Evolutionary conservation across 1,139 yeast genomes (phyloP).

Genomic region (Yamadazyma trypodendri): DNA sequence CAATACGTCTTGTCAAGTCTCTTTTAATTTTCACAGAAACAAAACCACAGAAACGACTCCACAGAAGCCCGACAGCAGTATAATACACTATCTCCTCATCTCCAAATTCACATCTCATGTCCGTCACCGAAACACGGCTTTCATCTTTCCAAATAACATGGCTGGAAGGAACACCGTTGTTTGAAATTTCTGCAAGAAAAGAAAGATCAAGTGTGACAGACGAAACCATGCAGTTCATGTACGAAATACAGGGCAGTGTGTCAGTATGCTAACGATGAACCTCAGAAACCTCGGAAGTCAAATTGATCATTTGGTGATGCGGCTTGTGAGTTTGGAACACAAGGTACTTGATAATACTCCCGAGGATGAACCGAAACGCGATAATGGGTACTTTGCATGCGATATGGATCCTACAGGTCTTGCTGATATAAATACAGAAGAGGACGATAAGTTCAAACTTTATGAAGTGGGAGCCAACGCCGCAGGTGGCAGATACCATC

Average conservation of each 20-base stretch:
- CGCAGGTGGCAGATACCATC: background rate
- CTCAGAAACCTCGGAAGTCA: slow-evolving; percentile 5
- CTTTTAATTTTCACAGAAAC: too few relatives aligned
- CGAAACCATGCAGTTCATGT: slow-evolving; percentile 39
- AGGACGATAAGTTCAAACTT: background rate
- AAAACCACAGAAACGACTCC: too few relatives aligned
- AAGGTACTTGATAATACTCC: background rate
- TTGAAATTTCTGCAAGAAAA: slow-evolving; percentile 37
- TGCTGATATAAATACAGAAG: background rate
- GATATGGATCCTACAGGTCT: background rate
- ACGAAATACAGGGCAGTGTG: slow-evolving; percentile 23
- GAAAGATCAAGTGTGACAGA: slow-evolving; percentile 42
- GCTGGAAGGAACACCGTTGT: slow-evolving; percentile 15
- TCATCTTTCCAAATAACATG: too few relatives aligned
- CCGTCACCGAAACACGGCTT: too few relatives aligned
- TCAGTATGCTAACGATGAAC: slow-evolving; percentile 1
- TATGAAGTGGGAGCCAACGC: background rate
- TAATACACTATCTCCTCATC: too few relatives aligned
- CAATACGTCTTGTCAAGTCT: too few relatives aligned
- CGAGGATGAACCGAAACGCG: background rate
- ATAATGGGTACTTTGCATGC: background rate
- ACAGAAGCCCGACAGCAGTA: too few relatives aligned
- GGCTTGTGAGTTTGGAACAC: slow-evolving; percentile 4
- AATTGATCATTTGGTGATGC: slow-evolving; percentile 3
- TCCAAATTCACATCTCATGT: too few relatives aligned